Evolutionary conservation across 2,329 filamentous ascomycete species (phyloP).

Genomic region (Gnomoniopsis smithogilvyi): DNA sequence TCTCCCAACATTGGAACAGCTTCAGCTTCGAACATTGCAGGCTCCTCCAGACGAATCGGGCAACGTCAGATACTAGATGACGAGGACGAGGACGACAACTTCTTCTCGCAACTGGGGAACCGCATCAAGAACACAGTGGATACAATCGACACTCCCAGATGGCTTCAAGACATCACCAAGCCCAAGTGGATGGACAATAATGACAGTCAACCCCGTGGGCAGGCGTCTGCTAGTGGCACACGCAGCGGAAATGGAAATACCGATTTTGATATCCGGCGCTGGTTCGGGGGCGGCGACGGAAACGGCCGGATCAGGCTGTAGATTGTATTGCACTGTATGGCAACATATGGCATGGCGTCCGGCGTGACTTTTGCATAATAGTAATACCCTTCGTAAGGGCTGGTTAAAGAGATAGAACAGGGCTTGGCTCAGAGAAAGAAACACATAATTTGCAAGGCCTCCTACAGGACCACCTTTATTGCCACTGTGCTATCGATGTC

Average conservation of each 20-base stretch:
- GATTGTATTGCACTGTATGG: background rate
- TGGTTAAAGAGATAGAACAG: background rate
- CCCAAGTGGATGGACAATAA: slow-evolving; percentile 78
- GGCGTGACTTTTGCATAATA: slow-evolving; percentile 2
- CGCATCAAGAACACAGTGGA: slow-evolving; percentile 92
- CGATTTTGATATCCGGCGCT: slow-evolving; percentile 49
- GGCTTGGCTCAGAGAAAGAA: too few species aligned
- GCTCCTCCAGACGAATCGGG: slow-evolving; percentile 28
- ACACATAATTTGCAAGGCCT: too few species aligned
- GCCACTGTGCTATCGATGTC: too few species aligned
- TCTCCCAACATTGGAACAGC: slow-evolving; percentile 29
- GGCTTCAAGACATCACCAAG: slow-evolving; percentile 73
- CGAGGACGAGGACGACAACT: slow-evolving; percentile 71
- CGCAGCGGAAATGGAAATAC: slow-evolving; percentile 9
- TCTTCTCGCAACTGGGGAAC: slow-evolving; percentile 80
- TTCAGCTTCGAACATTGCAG: slow-evolving; percentile 19
- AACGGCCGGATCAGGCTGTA: slow-evolving; percentile 33
- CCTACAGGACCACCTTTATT: too few species aligned
- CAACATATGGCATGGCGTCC: slow-evolving; percentile 1
- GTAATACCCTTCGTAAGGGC: background rate
- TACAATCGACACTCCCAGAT: slow-evolving; percentile 74
- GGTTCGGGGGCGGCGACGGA: slow-evolving; percentile 52
- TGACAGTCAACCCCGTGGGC: slow-evolving; percentile 34
- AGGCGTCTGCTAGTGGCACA: slow-evolving; percentile 19
- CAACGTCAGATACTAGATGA: slow-evolving; percentile 43